These are phyloP conservation scores for Trametes hirsuta DNA, from an alignment of 1,284 basidiomycete genomes.

Conservation along the genomic window DNA sequence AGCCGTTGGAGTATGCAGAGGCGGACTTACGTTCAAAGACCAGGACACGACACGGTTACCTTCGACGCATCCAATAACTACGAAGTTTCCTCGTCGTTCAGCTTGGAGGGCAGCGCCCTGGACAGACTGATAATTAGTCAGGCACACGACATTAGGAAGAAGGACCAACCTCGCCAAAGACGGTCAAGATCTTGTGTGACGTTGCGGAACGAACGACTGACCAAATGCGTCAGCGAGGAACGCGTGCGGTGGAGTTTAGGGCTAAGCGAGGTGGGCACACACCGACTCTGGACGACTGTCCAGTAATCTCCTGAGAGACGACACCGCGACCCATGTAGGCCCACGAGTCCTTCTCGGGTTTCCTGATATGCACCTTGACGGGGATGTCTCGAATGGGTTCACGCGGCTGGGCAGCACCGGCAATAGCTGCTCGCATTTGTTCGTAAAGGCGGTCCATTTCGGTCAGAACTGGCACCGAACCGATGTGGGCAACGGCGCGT, in stretches of 20 bases:
- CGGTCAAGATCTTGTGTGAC: slow-evolving; percentile 66
- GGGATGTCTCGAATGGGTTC: slow-evolving; percentile 59
- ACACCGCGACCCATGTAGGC: slow-evolving; percentile 75
- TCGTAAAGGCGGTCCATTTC: slow-evolving; percentile 27
- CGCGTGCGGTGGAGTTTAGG: slow-evolving; percentile 10
- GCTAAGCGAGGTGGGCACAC: slow-evolving; percentile 32
- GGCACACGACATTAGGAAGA: slow-evolving; percentile 20
- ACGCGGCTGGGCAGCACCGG: slow-evolving; percentile 20
- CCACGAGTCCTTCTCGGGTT: slow-evolving; percentile 80
- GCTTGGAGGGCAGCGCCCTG: slow-evolving; percentile 76
- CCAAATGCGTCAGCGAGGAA: slow-evolving; percentile 8
- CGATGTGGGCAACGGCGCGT: slow-evolving; percentile 23
- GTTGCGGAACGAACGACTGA: slow-evolving; percentile 69
- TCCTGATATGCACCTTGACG: slow-evolving; percentile 81
- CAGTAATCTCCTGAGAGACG: slow-evolving; percentile 70
- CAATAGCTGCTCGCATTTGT: slow-evolving; percentile 28
- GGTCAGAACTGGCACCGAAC: slow-evolving; percentile 28
- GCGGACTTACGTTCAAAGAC: slow-evolving; percentile 69
- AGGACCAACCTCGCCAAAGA: slow-evolving; percentile 67
- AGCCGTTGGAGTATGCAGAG: neutral
- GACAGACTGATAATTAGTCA: slow-evolving; percentile 9
- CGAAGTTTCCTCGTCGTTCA: slow-evolving; percentile 82
- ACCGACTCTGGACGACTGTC: slow-evolving; percentile 79
- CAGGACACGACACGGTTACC: slow-evolving; percentile 75
- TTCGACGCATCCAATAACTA: slow-evolving; percentile 77